phyloP scores from a whole-genome alignment of 2,329 filamentous ascomycete species.

The Aspergillus transmontanensis region DNA sequence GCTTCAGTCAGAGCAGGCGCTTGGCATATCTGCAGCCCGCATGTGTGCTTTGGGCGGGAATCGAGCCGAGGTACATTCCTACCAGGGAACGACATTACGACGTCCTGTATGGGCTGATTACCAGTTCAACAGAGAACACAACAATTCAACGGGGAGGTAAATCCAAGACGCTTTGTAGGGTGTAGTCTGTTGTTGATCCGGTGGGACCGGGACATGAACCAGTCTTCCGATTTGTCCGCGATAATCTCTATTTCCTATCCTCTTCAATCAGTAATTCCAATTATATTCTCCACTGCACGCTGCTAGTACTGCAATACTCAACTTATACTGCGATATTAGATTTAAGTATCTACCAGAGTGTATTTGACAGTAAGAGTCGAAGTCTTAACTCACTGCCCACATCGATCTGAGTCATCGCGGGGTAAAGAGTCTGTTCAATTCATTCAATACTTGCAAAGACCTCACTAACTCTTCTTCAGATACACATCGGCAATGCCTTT shows the following conservation, averaged over 20 bases:
- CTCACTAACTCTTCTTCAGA: not conserved
- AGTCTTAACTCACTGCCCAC: not conserved
- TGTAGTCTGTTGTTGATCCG: not conserved
- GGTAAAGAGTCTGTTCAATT: not conserved
- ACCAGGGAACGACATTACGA: not conserved
- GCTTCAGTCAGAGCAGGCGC: not conserved
- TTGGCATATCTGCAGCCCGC: too few species aligned
- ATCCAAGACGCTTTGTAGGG: not conserved
- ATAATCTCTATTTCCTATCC: not conserved
- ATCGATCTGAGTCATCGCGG: not conserved
- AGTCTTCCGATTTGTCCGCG: not conserved
- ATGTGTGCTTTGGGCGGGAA: not conserved
- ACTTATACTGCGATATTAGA: not conserved
- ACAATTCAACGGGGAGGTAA: not conserved
- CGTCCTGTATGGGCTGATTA: not conserved
- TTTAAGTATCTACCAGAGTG: not conserved
- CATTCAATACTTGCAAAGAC: too few species aligned
- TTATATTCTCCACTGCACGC: not conserved
- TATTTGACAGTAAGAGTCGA: not conserved
- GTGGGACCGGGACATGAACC: not conserved
- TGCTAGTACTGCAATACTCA: not conserved
- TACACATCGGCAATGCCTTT: constrained; percentile 70
- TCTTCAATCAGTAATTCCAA: not conserved
- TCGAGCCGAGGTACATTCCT: not conserved
- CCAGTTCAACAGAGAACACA: not conserved